Base-by-base conservation (phyloP, 2,329 filamentous ascomycete genomes). In the Xylariaceae sp. region DNA sequence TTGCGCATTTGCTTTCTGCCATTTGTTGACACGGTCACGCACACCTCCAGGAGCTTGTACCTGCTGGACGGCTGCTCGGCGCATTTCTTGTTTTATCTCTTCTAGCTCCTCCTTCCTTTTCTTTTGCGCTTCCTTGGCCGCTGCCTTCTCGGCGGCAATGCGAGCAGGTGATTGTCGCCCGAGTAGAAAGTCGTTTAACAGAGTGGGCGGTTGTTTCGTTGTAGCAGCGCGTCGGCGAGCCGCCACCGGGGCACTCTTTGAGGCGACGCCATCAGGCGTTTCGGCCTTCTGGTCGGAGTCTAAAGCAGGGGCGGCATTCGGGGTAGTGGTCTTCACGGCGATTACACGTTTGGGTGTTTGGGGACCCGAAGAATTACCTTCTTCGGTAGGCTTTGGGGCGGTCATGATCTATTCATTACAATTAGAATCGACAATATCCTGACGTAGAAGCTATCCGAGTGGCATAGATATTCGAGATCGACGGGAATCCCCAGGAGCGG, bases 1-100 rank as follows among this genome's bases (percentile, higher is more conserved):
- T 4, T 77, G 76, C 26, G 83, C 85, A 56, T 85, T 88, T 51
- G 83, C 73, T 57, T 84, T 84, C 64, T 95, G 89, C 89, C 89
- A 95, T 64, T 83, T 78, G 53, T 83, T 84, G 39, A 95, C 87
- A 55, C 89, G 82, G 51, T 87, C 85, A 48, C 79, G 79, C 36
- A 94, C 85, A n/a, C 78, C 78, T 3, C 77, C 76, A 0, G 79
- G 85, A 56, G 69, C 78, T 64, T 69, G 81, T 52, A 79, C 71
- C 64, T 69, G 80, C 60, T 65, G 73, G 39, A 75, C 78, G n/a
- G 72, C 64, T 6, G 69, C 77, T 51, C 81, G 69, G 39, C 74
- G 75, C 76, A 79, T 79, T 52, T 79, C 74, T 34, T 64, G 61
- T 66, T 84, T 75, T 55, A 79, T 69, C 46, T 74, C 60, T 64